These are phyloP conservation scores for Aspergillus fijiensis DNA, from an alignment of 2,329 filamentous ascomycete genomes.

Conservation along the genomic window DNA sequence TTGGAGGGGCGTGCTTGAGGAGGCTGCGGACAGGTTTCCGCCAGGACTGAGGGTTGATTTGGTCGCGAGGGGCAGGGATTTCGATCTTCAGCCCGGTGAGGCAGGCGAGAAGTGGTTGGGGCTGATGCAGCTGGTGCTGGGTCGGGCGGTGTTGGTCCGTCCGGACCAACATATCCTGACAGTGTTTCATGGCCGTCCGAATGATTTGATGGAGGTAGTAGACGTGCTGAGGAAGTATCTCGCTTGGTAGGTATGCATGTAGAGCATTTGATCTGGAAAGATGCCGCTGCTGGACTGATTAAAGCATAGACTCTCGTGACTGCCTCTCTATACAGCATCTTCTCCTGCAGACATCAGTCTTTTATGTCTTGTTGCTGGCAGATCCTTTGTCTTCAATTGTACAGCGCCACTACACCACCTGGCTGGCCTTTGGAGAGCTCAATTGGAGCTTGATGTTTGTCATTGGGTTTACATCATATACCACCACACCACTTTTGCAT, in stretches of 20 bases:
- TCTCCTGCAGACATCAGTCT: too few species aligned
- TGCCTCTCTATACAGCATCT: too few species aligned
- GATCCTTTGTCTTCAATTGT: too few species aligned
- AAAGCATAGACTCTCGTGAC: too few species aligned
- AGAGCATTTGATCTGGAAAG: neutral
- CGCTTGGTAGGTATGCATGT: neutral
- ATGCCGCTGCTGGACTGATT: too few species aligned
- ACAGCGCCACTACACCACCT: too few species aligned
- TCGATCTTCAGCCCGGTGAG: constrained; percentile 19
- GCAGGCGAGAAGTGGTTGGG: constrained; percentile 23
- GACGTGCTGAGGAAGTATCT: constrained; percentile 4
- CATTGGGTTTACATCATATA: too few species aligned
- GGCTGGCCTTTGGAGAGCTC: too few species aligned
- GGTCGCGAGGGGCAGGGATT: constrained; percentile 21
- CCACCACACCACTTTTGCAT: too few species aligned
- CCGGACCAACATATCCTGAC: constrained; percentile 43
- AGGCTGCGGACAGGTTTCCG: neutral
- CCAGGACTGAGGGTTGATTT: constrained; percentile 8
- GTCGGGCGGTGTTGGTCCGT: constrained; percentile 34
- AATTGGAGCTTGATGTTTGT: too few species aligned
- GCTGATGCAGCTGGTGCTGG: constrained; percentile 22
- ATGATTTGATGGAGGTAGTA: neutral
- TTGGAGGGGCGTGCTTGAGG: neutral
- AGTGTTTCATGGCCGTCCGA: constrained; percentile 2
- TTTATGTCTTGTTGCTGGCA: too few species aligned